Base-by-base conservation (phyloP, 768 basidiomycete genomes). In the Trametes punicea region DNA sequence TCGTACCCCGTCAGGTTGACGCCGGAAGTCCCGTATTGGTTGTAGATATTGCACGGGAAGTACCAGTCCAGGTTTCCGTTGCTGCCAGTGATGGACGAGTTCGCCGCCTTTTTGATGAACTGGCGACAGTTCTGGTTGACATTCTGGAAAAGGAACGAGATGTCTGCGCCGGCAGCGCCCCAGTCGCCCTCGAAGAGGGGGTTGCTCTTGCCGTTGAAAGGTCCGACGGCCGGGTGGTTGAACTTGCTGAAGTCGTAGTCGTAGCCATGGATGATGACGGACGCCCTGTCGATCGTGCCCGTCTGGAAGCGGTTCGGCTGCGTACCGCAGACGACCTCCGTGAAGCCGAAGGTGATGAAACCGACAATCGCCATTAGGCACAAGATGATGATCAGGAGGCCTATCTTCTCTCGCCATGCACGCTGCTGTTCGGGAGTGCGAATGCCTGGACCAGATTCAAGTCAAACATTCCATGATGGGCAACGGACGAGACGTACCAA, bases 351-450 rank as follows among this genome's bases (percentile, higher is more conserved):
- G 10, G 97, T 99, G 68, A 99, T 78, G 82, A 93, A 99, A 67
- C 95, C 97, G 65, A 99, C 97, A 50, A 77, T 82, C 16, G 90
- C 89, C 95, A 98, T 97, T 60, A 94, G 80, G n/a, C 71, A 4
- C 15, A 81, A 69, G 66, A 96, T 92, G 70, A 98, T 78, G 61
- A 79, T 75, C 46, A 99, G 76, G 23, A 99, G 81, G 7, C 96
- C 97, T 72, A 98, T 93, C 76, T 99, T 99, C 74, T 99, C 97
- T 60, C 97, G 81, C 95, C 95, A 99, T 39, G 97, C 97, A 46
- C 93, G 84, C 70, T 97, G 94, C 62, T 88, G 89, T 61, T 99
- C 97, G 0, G 92, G 88, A 26, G 87, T 95, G 51, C 81, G 81
- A 62, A 97, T 88, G 51, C 95, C 93, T 94, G 27, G 13, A 34